Evolutionary conservation across 495 filamentous ascomycete species (phyloP).

Genomic region (Hypoxylon fuscum): DNA sequence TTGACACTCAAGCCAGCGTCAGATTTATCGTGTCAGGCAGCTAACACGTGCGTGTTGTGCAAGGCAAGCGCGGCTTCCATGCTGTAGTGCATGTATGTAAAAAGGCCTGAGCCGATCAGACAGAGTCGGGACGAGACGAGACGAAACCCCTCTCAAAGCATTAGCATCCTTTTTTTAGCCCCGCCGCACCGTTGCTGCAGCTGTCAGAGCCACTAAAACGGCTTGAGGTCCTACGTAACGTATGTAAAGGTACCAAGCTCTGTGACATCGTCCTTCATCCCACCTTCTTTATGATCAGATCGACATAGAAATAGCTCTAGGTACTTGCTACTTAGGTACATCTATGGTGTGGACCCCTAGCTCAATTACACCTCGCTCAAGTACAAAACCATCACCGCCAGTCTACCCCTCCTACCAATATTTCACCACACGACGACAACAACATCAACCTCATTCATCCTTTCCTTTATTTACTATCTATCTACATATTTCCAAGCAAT

Average conservation of each 20-base stretch:
- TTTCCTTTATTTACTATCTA: slow-evolving; percentile 17
- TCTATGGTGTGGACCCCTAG: slow-evolving; percentile 13
- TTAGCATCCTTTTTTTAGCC: slow-evolving; percentile 25
- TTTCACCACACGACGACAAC: slow-evolving; percentile 15
- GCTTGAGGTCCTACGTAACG: slow-evolving; percentile 10
- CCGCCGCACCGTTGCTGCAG: slow-evolving; percentile 24
- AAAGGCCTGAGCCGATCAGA: slow-evolving; percentile 17
- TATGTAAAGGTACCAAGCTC: slow-evolving; percentile 14
- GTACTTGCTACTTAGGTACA: slow-evolving; percentile 23
- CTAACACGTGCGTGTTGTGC: slow-evolving; percentile 3
- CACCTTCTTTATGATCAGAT: slow-evolving; percentile 37
- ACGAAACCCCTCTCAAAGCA: slow-evolving; percentile 25
- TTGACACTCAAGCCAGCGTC: neutral
- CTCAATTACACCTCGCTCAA: slow-evolving; percentile 23
- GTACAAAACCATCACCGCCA: slow-evolving; percentile 37
- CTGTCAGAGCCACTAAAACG: slow-evolving; percentile 31
- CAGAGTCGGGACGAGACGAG: slow-evolving; percentile 22
- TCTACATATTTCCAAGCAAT: slow-evolving; percentile 11
- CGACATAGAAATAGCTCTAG: slow-evolving; percentile 16
- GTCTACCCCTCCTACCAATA: slow-evolving; percentile 35
- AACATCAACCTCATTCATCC: too few species aligned
- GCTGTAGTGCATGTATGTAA: neutral
- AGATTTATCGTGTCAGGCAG: slow-evolving; percentile 9
- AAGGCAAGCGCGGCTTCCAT: slow-evolving; percentile 30
- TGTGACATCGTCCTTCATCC: slow-evolving; percentile 30